Evolutionary conservation across 2,329 filamentous ascomycete species (phyloP).

Genomic region (Pseudopyrenochaeta lycopersici): DNA sequence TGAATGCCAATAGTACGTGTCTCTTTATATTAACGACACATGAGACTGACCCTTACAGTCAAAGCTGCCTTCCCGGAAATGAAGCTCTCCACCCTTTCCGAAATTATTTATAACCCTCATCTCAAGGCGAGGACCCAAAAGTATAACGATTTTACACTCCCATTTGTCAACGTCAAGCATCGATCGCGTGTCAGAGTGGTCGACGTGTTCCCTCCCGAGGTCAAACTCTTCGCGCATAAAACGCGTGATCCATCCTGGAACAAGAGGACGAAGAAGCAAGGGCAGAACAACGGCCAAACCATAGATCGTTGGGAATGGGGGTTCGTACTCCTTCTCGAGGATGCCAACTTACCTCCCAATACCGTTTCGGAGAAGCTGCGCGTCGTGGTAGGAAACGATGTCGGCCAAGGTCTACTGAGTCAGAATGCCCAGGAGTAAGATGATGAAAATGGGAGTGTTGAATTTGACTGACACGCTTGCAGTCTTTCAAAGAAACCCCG

Average conservation of each 20-base stretch:
- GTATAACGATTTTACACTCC: slow-evolving; percentile 61
- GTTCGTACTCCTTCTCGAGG: slow-evolving; percentile 82
- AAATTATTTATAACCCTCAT: slow-evolving; percentile 59
- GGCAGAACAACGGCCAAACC: slow-evolving; percentile 41
- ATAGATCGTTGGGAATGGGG: slow-evolving; percentile 79
- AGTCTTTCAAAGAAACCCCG: slow-evolving; percentile 65
- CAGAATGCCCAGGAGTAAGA: slow-evolving; percentile 65
- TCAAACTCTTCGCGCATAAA: slow-evolving; percentile 74
- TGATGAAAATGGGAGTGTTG: neutral
- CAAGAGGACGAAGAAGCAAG: slow-evolving; percentile 49
- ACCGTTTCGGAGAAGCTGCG: slow-evolving; percentile 60
- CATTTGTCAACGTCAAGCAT: slow-evolving; percentile 79
- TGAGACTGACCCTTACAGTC: slow-evolving; percentile 51
- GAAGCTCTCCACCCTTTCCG: slow-evolving; percentile 40
- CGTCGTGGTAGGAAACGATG: slow-evolving; percentile 68
- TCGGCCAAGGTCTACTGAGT: slow-evolving; percentile 65
- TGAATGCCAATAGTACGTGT: slow-evolving; percentile 55
- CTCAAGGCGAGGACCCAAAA: slow-evolving; percentile 46
- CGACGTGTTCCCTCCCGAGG: slow-evolving; percentile 75
- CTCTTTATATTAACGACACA: neutral
- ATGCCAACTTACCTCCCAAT: slow-evolving; percentile 57
- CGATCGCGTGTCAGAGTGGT: slow-evolving; percentile 77
- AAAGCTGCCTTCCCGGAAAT: slow-evolving; percentile 55
- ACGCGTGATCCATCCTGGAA: slow-evolving; percentile 48
- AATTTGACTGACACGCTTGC: slow-evolving; percentile 10